These are phyloP conservation scores for Phyllosticta capitalensis DNA, from an alignment of 2,329 filamentous ascomycete genomes.

Conservation along the genomic window DNA sequence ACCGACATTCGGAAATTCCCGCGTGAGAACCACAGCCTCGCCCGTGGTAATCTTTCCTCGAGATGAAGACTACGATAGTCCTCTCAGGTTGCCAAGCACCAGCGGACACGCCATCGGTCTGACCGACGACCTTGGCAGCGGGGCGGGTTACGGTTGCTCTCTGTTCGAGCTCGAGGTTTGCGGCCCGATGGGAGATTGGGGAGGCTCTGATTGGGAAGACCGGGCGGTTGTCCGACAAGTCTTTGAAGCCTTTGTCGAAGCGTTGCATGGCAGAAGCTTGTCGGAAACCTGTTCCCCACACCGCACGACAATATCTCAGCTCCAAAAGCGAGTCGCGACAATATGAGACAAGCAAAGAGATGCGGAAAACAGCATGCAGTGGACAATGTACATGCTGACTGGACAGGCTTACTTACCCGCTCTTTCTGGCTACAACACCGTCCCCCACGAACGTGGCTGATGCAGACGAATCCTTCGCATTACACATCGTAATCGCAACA, in stretches of 20 bases:
- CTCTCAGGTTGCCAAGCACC: background rate
- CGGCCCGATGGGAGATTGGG: background rate
- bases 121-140: background rate
- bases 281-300: background rate
- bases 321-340: background rate
- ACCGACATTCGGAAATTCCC: background rate
- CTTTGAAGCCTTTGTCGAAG: background rate
- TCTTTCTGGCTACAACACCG: background rate
- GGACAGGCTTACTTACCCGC: background rate
- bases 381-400: background rate
- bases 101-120: background rate
- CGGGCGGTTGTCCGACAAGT: background rate
- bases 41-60: background rate
- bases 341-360: background rate
- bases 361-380: background rate
- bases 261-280: background rate
- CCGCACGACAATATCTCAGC: background rate
- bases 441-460: background rate
- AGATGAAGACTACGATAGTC: background rate
- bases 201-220: background rate
- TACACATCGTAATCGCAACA: background rate
- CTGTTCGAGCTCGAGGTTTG: background rate
- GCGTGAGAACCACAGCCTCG: background rate
- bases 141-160: background rate
- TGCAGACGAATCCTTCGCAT: background rate